Base-by-base conservation (phyloP, 2,329 filamentous ascomycete genomes). In the Aureobasidium sp. region DNA sequence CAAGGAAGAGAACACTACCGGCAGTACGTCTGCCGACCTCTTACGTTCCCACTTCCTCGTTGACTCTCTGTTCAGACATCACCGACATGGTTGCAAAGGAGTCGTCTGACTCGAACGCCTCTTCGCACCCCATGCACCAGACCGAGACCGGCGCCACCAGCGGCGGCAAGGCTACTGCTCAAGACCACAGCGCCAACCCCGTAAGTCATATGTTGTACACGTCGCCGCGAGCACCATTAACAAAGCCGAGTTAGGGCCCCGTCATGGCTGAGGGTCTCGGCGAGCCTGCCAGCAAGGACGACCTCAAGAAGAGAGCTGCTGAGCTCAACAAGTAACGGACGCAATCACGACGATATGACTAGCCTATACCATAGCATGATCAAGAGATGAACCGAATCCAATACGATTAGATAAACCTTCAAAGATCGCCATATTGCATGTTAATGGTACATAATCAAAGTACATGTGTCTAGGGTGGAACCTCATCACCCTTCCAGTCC, bases 401-500 rank as follows among this genome's bases (percentile, higher is more conserved):
- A 47, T 15, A 13, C 13, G 20, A 26, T 23, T 26, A 48, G 34
- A 46, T 47, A 48, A 29, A 48, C 6, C 15, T 20, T 37, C 20
- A 4, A 27, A 27, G 20, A 27, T 48, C 29, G 36, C 29, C 41
- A 42, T 12, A 26, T 23, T 42, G 27, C 39, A 44, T 57, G 27
- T 44, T 27, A 34, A 26, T 36, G 41, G 41, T 44, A 44, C 55
- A 39, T 48, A 34, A 4, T 3, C 0, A 29, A 36, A 17, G 9
- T 27, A 47, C 23, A 23, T 57, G 32, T 27, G 34, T 51, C 36
- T 60, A 88, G 29, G 85, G 84, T 66, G 78, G 70, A 41, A 88
- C 76, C 72, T 88, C 86, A 64, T 84, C 77, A 1, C 84, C 85
- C 69, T 83, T 84, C 84, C 85, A 89, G 72, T 88, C 87, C 84